Conservation (phyloP, 2,329 filamentous ascomycete genomes). For the Parastagonospora avenae region DNA sequence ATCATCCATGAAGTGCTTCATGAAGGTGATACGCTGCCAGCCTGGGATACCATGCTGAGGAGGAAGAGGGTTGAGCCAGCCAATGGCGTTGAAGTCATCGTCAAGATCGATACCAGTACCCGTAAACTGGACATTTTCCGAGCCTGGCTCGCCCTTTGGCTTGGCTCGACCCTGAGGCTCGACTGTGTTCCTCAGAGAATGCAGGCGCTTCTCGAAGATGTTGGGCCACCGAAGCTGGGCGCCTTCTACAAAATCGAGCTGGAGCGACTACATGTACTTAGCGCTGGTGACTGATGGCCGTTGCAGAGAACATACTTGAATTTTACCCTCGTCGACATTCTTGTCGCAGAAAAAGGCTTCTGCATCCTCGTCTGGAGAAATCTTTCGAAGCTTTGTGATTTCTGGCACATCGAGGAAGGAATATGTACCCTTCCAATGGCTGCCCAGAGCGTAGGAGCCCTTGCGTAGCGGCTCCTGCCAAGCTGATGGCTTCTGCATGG, state of each 20-base stretch:
- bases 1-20: conserved; percentile 55
- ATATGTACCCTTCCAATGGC: conserved; percentile 59
- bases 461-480: conserved; percentile 48
- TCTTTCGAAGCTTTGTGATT: conserved; percentile 20
- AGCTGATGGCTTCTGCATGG: conserved; percentile 48
- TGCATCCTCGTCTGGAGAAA: conserved; percentile 23
- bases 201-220: conserved; percentile 49
- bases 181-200: conserved; percentile 35
- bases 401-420: conserved; percentile 43
- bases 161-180: conserved; percentile 15
- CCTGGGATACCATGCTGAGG: conserved; percentile 55
- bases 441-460: conserved; percentile 46
- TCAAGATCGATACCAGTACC: conserved; percentile 47
- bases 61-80: conserved; percentile 58
- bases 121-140: conserved; percentile 41
- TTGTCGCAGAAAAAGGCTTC: conserved; percentile 34
- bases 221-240: conserved; percentile 42
- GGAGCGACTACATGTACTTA: conserved; percentile 36
- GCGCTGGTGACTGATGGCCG: neutral
- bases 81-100: conserved; percentile 42
- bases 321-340: conserved; percentile 34
- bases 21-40: conserved; percentile 60
- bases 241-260: conserved; percentile 36
- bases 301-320: conserved; percentile 28
- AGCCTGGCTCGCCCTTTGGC: neutral